Conservation (phyloP, 2,329 filamentous ascomycete species). For the Verticillium klebahnii region DNA sequence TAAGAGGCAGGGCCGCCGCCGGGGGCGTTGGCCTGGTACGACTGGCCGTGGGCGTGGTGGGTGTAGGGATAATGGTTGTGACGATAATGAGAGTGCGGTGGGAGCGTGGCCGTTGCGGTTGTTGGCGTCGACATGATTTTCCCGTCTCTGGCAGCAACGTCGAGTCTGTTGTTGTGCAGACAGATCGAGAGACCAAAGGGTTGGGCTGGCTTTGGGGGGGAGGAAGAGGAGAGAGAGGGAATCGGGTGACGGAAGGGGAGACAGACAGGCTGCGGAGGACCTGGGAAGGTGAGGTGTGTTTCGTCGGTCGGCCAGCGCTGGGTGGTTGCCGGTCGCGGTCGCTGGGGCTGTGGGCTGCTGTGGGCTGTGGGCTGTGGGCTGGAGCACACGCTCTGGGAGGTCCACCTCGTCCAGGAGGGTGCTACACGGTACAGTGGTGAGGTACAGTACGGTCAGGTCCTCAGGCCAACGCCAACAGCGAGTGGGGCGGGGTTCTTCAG, state of each 20-base stretch:
- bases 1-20: background rate
- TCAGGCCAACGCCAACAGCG: background rate
- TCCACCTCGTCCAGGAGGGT: background rate
- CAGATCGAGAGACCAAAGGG: background rate
- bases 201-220: background rate
- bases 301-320: conserved; percentile 3
- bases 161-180: conserved; percentile 1
- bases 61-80: conserved; percentile 61
- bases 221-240: conserved; percentile 6
- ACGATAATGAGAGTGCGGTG: conserved; percentile 53
- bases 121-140: conserved; percentile 74
- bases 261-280: background rate
- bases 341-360: background rate
- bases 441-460: background rate
- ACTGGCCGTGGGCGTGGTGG: conserved; percentile 40
- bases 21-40: conserved; percentile 42
- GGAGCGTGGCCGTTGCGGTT: conserved; percentile 16
- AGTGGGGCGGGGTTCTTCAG: background rate
- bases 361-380: background rate
- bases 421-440: background rate
- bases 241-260: background rate
- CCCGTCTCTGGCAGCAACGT: conserved; percentile 3
- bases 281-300: conserved; percentile 11
- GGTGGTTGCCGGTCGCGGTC: conserved; percentile 5
- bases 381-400: background rate